Conservation (phyloP, 257 asterid genomes). For the Verbascum thapsus region DNA sequence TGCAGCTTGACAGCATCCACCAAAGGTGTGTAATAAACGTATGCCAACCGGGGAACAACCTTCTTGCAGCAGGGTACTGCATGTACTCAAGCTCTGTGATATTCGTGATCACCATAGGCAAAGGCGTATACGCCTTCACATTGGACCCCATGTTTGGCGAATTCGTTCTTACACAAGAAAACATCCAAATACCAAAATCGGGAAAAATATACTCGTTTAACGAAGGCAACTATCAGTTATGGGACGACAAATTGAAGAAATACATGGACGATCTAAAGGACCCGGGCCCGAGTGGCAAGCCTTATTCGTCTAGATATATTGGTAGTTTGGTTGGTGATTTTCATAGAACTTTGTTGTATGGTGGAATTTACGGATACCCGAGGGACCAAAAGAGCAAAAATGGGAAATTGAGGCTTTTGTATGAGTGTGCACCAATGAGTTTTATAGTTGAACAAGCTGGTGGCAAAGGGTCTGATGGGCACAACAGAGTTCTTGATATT, state of each 20-base stretch:
- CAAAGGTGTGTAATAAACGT: slow-evolving; percentile 78
- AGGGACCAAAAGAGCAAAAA: slow-evolving; percentile 80
- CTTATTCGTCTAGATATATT: slow-evolving; percentile 84
- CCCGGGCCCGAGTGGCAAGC: slow-evolving; percentile 92
- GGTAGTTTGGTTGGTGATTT: slow-evolving; percentile 96
- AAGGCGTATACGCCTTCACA: slow-evolving; percentile 79
- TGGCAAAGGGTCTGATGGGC: slow-evolving; percentile 91
- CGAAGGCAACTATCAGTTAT: slow-evolving; percentile 88
- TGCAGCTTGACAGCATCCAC: slow-evolving; percentile 59
- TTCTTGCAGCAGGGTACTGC: slow-evolving; percentile 94
- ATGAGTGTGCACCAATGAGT: slow-evolving; percentile 98
- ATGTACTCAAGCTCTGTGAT: slow-evolving; percentile 92
- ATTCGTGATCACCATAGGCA: slow-evolving; percentile 74
- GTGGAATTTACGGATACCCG: slow-evolving; percentile 94
- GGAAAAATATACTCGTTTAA: slow-evolving; percentile 87
- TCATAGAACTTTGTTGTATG: slow-evolving; percentile 76
- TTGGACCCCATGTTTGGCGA: slow-evolving; percentile 92
- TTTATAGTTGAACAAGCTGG: slow-evolving; percentile 96
- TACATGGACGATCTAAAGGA: slow-evolving; percentile 87
- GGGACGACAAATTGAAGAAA: slow-evolving; percentile 86
- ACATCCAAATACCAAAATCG: slow-evolving; percentile 72
- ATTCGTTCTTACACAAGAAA: slow-evolving; percentile 79
- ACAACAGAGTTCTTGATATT: slow-evolving; percentile 73
- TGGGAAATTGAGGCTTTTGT: slow-evolving; percentile 87
- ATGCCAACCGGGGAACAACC: slow-evolving; percentile 89